Base-by-base conservation (phyloP, 1,284 basidiomycete genomes). In the Fomitopsis pinicola region DNA sequence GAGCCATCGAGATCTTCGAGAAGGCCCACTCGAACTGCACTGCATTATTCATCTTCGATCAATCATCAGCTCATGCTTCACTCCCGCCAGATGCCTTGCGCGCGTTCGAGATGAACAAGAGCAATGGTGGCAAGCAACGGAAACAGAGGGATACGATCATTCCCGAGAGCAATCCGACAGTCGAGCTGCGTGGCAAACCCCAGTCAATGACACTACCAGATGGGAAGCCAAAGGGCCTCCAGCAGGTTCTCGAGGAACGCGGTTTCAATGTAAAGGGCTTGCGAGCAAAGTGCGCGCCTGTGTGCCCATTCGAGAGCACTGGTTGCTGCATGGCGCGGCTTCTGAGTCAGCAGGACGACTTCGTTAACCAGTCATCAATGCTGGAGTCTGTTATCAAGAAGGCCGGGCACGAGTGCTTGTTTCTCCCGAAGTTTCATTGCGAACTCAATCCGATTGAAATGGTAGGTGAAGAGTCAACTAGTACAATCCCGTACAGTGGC, bases 271-370 rank as follows among this genome's bases (percentile, higher is more conserved):
- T 74, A 22, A 19, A 30, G 3, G 38, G 57, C 1, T 53, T 71
- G 42, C 30, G 53, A 14, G 71, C 71, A 0, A 75, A 74, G 61
- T 76, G 72, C 46, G 38, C 63, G 33, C 72, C 72, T 54, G 71
- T 75, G 10, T 74, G 72, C 52, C 66, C 69, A 4, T 63, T 66
- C 38, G 67, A 74, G 48, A 73, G 40, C 45, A 42, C 57, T 8
- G 59, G 63, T 26, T 78, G 75, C 61, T 77, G 76, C 62, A 73
- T 75, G 72, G 71, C 70, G 5, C 62, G 64, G 1, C 63, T 75
- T 40, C 65, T 76, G 35, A 70, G 68, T 38, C 60, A 71, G 30
- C 74, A 77, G 57, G 69, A 73, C 35, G 73, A 78, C 54, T 78
- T 78, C 50, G 22, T 19, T 1, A 65, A 75, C 42, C 73, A 77